Conservation (phyloP, 2,329 filamentous ascomycete genomes). For the Talaromyces funiculosus region DNA sequence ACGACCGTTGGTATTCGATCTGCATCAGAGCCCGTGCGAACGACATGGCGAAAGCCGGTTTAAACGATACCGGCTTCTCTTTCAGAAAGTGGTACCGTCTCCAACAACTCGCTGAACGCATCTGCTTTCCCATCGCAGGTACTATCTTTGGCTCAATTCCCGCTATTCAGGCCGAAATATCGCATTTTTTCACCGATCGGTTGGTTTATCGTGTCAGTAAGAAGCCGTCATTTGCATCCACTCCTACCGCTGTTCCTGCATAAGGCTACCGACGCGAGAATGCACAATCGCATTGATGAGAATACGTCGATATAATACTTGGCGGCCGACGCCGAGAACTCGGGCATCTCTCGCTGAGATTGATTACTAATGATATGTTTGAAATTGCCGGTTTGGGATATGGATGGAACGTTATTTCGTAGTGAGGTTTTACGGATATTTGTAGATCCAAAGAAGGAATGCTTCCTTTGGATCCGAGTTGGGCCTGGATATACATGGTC, state of each 20-base stretch:
- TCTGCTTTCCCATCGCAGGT: slow-evolving; percentile 61
- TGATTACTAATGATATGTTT: not conserved
- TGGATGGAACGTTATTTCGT: not conserved
- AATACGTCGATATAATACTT: not conserved
- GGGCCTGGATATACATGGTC: not conserved
- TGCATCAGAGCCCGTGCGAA: slow-evolving; percentile 56
- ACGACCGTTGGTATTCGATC: slow-evolving; percentile 61
- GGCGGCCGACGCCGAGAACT: not conserved
- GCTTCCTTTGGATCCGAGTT: not conserved
- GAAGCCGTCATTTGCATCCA: slow-evolving; percentile 46
- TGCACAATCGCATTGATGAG: not conserved
- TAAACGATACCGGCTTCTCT: slow-evolving; percentile 59
- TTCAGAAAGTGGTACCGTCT: slow-evolving; percentile 52
- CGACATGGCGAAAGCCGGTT: slow-evolving; percentile 61
- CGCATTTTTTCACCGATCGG: slow-evolving; percentile 64
- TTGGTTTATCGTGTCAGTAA: slow-evolving; percentile 67
- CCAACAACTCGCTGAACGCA: slow-evolving; percentile 57
- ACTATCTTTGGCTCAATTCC: slow-evolving; percentile 64
- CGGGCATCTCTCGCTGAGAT: not conserved
- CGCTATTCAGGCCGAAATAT: slow-evolving; percentile 60
- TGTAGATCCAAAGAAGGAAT: not conserved
- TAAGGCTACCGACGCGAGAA: not conserved
- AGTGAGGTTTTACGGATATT: not conserved
- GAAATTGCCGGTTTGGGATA: not conserved
- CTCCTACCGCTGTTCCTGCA: slow-evolving; percentile 15